Percentiles rank a stretch among this genome's conserved stretches.
Conservation (phyloP, 352 stramenopile species). For the Pythium vanterpoolii region DNA sequence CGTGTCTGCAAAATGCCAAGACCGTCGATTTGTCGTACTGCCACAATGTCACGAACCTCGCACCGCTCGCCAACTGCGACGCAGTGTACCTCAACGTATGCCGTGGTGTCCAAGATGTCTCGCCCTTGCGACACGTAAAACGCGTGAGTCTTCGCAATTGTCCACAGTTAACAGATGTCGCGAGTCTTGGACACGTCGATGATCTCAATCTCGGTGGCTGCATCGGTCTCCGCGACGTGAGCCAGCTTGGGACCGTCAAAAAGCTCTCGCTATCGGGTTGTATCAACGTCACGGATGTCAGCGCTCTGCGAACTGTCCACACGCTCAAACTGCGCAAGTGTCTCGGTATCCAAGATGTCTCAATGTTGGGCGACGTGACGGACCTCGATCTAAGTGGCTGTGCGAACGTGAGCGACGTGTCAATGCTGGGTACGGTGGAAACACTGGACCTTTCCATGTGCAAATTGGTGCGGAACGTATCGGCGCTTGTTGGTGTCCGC, state of each 20-base stretch:
- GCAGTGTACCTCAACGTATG: constrained; percentile 67
- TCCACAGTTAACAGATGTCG: constrained; percentile 45
- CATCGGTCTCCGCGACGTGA: constrained; percentile 42
- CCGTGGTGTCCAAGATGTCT: constrained; percentile 45
- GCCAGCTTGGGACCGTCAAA: constrained; percentile 33
- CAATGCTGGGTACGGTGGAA: constrained; percentile 29
- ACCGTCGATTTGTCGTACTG: constrained; percentile 70
- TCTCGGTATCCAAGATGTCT: constrained; percentile 48
- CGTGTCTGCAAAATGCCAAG: constrained; percentile 34
- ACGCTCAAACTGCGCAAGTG: constrained; percentile 61
- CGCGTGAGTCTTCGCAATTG: constrained; percentile 60
- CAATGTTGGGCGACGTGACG: constrained; percentile 35
- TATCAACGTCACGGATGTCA: constrained; percentile 57
- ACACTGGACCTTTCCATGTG: constrained; percentile 46
- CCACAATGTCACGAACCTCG: constrained; percentile 47
- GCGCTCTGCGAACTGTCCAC: constrained; percentile 36
- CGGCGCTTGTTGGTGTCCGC: constrained; percentile 17
- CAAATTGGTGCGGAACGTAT: constrained; percentile 28
- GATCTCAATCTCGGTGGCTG: constrained; percentile 63
- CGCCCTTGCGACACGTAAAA: constrained; percentile 33
- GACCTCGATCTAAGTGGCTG: constrained; percentile 59
- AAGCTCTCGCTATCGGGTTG: constrained; percentile 55
- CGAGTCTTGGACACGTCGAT: constrained; percentile 36
- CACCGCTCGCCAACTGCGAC: constrained; percentile 38
- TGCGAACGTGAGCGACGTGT: constrained; percentile 49